These are phyloP conservation scores for Vitis hybrid DNA, from an alignment of 177 flowering plant genomes.

Conservation along the genomic window DNA sequence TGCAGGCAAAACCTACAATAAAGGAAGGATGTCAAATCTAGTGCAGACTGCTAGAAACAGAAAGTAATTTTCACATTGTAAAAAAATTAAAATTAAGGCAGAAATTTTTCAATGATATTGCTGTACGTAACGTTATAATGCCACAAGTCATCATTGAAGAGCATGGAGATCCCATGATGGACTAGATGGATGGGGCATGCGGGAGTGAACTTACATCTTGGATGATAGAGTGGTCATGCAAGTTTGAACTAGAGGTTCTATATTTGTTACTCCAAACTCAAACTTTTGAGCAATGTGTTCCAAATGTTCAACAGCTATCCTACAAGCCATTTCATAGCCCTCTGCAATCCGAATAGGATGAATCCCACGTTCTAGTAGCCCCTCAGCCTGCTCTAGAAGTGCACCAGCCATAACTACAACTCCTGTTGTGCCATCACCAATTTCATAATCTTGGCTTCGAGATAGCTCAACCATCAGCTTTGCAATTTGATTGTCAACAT, in stretches of 20 bases:
- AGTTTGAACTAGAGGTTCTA: conserved; percentile 86
- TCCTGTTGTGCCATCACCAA: conserved; percentile 99
- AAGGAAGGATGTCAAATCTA: no score
- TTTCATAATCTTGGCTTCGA: conserved; percentile 97
- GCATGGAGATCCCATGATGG: no score
- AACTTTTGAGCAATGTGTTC: conserved; percentile 80
- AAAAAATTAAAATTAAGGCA: background rate
- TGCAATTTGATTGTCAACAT: conserved; percentile 95
- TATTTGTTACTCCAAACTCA: conserved; percentile 52
- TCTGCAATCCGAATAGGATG: conserved; percentile 97
- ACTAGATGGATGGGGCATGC: no score
- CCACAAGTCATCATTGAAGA: background rate
- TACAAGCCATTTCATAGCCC: conserved; percentile 93
- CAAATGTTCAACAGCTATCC: conserved; percentile 85
- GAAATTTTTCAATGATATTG: background rate
- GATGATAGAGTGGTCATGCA: conserved; percentile 99
- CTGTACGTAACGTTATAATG: background rate
- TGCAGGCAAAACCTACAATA: no score
- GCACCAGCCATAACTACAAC: conserved; percentile 98
- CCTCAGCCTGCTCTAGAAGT: conserved; percentile 90
- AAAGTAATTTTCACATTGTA: background rate
- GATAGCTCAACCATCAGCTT: conserved; percentile 97
- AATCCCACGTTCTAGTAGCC: conserved; percentile 81
- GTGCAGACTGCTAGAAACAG: no score
- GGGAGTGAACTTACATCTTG: conserved; percentile 69